Evolutionary conservation across 257 asterid genomes (phyloP), one percentile per base, ranked within the genome.

Genomic region (Nyctanthes arbortristis): DNA sequence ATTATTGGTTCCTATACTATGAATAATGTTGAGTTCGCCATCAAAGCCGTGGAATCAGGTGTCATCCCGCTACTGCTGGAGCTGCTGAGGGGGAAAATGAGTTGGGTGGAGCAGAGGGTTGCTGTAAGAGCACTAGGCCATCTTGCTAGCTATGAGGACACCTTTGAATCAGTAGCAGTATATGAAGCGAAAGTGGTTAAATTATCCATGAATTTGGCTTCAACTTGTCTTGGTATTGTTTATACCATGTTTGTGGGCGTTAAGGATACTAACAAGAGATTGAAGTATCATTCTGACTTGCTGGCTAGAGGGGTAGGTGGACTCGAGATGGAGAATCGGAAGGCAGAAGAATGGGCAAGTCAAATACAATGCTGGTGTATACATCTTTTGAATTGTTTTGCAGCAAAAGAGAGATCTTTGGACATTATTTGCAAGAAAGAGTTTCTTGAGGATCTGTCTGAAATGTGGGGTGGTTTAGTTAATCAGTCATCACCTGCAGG

Each of bases 21-120:
- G 82, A 89, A 73, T 64, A 73, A 47, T 10, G 87, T 47, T 12
- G 85, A 78, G 33, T 75, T 52, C 28, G 90, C 96, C 0, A 71
- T 39, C 10, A 73, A 67, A 70, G 96, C 96, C 0, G 81, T 87
- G 1, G 88, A 82, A 2, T 81, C 92, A 0, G 96, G 96, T 5
- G 88, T 80, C 0, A 40, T 89, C 2, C 73, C 77, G 9, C 87
- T 87, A 66, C 39, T 92, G 31, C 4, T 92, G 84, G 96, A 86
- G 73, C 94, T 92, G 63, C 65, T 89, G 65, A 78, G 85, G 47
- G 97, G 98, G 61, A 78, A 83, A 63, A 84, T 88, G 89, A 87
- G 87, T 54, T 89, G 98, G 98, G 88, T 92, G 14, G 98, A 92
- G 80, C 85, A 92, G 74, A 86, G 98, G 81, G 98, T 89, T 3